Percentiles rank a stretch among this genome's conserved stretches.
phyloP scores from a whole-genome alignment of 2,329 filamentous ascomycete genomes.

The Botryotinia convoluta region DNA sequence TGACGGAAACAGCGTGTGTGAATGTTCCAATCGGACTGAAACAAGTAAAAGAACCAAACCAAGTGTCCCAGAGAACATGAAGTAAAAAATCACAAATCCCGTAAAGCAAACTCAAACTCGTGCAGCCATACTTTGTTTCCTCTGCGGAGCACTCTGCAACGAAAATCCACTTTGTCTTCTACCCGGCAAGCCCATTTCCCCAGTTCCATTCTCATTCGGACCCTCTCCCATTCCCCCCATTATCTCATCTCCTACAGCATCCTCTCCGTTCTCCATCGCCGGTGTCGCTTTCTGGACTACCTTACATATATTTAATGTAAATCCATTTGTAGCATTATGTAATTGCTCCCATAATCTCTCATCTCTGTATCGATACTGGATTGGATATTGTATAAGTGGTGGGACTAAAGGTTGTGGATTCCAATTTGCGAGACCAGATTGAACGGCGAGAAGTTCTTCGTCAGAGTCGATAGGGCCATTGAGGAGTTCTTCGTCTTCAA shows the following conservation, averaged over 20 bases:
- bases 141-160: constrained; percentile 27
- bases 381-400: constrained; percentile 59
- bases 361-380: constrained; percentile 61
- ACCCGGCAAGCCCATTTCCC: constrained; percentile 9
- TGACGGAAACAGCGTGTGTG: not conserved
- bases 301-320: constrained; percentile 62
- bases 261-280: constrained; percentile 28
- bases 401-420: constrained; percentile 75
- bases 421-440: constrained; percentile 74
- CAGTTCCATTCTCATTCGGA: not conserved
- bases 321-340: constrained; percentile 63
- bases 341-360: constrained; percentile 64
- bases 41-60: not conserved
- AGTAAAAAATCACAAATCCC: not conserved
- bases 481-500: constrained; percentile 79
- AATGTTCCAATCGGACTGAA: not conserved
- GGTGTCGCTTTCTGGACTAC: constrained; percentile 54
- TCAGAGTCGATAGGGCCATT: constrained; percentile 86
- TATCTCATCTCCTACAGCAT: not conserved
- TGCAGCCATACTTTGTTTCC: constrained; percentile 8
- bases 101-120: not conserved
- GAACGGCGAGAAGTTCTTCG: constrained; percentile 87
- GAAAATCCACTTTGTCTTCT: constrained; percentile 29
- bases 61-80: not conserved
- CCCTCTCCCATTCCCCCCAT: constrained; percentile 2